These are phyloP conservation scores for Globisporangium barbulae DNA, from an alignment of 352 stramenopile species.

Conservation along the genomic window DNA sequence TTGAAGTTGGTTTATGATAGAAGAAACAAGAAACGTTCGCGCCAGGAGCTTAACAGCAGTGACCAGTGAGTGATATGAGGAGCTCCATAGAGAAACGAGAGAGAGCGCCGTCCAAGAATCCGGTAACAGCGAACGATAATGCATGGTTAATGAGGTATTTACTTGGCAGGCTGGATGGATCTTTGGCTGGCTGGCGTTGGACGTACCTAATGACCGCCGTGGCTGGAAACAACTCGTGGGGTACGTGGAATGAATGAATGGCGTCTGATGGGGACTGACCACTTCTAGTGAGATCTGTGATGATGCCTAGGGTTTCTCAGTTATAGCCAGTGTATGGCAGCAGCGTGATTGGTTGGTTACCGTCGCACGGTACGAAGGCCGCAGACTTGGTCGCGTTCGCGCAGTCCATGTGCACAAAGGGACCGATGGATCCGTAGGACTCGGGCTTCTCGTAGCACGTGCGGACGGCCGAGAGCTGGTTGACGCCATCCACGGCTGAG, in stretches of 20 bases:
- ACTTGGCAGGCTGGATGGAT: not conserved
- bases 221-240: no score
- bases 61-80: not conserved
- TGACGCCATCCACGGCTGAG: slow-evolving; percentile 45
- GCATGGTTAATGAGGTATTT: not conserved
- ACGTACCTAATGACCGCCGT: no score
- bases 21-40: not conserved
- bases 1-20: not conserved
- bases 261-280: no score
- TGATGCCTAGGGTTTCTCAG: not conserved
- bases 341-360: slow-evolving; percentile 9
- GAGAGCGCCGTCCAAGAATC: not conserved
- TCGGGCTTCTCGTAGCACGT: slow-evolving; percentile 57
- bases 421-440: not conserved
- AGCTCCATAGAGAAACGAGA: not conserved
- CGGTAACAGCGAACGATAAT: slow-evolving; percentile 2
- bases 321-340: slow-evolving; percentile 15
- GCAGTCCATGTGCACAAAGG: slow-evolving; percentile 14
- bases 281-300: no score
- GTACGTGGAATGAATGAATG: not conserved
- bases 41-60: not conserved
- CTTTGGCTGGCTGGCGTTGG: no score
- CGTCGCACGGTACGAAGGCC: slow-evolving; percentile 4
- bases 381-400: slow-evolving; percentile 5
- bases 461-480: slow-evolving; percentile 65